A percentile compares a stretch with the other conserved stretches of the same genome.
These are phyloP conservation scores for Euryodendron excelsum DNA, from an alignment of 148 eudicot species.

Conservation along the genomic window DNA sequence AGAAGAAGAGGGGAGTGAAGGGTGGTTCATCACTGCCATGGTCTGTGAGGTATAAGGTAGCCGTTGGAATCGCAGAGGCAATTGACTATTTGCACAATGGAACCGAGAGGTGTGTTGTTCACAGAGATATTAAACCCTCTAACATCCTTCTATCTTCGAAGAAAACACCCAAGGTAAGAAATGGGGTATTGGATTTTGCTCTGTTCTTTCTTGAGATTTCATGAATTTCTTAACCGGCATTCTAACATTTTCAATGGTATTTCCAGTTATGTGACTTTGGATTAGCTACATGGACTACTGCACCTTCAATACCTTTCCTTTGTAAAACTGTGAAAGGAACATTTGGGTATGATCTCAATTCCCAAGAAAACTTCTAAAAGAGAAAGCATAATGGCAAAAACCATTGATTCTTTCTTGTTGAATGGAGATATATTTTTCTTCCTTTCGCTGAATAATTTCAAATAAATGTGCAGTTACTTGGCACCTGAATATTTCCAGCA, in stretches of 20 bases:
- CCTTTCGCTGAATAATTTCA: constrained; percentile 8
- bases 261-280: constrained; percentile 94
- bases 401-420: background rate
- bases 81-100: constrained; percentile 82
- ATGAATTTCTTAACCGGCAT: background rate
- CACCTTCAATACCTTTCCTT: constrained; percentile 94
- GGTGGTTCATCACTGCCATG: constrained; percentile 71
- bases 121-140: constrained; percentile 98
- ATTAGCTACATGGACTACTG: constrained; percentile 91
- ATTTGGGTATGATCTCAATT: constrained; percentile 69
- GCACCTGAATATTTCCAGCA: constrained; percentile 99
- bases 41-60: constrained; percentile 89
- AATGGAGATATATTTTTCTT: background rate
- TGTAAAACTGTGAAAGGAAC: constrained; percentile 99
- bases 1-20: constrained; percentile 61
- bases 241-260: constrained; percentile 17
- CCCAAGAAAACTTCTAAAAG: background rate
- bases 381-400: background rate
- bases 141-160: constrained; percentile 88
- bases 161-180: constrained; percentile 74
- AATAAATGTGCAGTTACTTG: constrained; percentile 57
- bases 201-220: background rate
- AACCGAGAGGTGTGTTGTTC: constrained; percentile 93
- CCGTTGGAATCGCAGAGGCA: constrained; percentile 85
- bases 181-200: background rate